Percentiles rank a stretch among this genome's conserved stretches.
Evolutionary conservation across 805 yeast species (phyloP).

Genomic region (Pichia heedii): DNA sequence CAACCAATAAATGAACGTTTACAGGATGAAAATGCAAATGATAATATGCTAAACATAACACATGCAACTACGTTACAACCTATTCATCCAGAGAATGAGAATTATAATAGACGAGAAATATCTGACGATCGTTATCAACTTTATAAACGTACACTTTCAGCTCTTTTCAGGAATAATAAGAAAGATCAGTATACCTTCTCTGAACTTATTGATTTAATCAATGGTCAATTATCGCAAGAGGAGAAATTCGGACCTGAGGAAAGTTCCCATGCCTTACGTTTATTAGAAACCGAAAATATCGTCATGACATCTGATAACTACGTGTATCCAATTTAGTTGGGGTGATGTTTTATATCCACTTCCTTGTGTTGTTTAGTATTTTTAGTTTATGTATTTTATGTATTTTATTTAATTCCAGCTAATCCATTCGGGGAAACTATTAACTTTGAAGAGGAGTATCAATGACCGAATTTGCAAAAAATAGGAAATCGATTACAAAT

Average conservation of each 20-base stretch:
- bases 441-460: too few species aligned
- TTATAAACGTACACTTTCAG: constrained; percentile 40
- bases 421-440: too few species aligned
- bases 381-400: neutral
- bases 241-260: constrained; percentile 38
- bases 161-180: constrained; percentile 30
- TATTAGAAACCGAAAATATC: constrained; percentile 37
- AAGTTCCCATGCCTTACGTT: constrained; percentile 34
- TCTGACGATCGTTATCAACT: constrained; percentile 42
- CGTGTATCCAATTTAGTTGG: constrained; percentile 35
- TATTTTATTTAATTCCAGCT: too few species aligned
- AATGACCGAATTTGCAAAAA: too few species aligned
- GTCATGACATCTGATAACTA: constrained; percentile 40
- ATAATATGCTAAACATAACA: neutral
- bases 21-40: neutral
- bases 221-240: constrained; percentile 30
- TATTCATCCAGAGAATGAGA: constrained; percentile 10
- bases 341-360: neutral
- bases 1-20: neutral
- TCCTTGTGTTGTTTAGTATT: constrained; percentile 1
- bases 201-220: constrained; percentile 18
- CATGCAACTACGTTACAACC: constrained; percentile 13
- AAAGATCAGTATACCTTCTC: constrained; percentile 28
- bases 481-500: too few species aligned
- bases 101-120: constrained; percentile 27